phyloP scores from a whole-genome alignment of 352 stramenopile genomes.

The Globisporangium barbulae region DNA sequence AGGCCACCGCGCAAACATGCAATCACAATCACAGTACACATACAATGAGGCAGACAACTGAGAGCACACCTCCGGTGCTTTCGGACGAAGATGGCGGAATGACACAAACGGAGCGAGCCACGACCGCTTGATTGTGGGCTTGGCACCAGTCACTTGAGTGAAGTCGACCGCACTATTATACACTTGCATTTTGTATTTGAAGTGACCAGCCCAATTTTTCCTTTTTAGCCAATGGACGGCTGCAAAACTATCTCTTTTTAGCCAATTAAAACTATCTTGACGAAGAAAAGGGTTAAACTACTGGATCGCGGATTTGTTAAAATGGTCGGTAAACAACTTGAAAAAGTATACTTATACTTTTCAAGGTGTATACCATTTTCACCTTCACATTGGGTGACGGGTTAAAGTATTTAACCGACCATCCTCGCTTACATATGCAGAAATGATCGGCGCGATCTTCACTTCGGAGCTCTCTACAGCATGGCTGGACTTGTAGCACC shows the following conservation, averaged over 20 bases:
- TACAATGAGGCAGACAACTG: conserved; percentile 10
- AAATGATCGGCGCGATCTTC: too few relatives aligned
- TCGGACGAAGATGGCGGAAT: conserved; percentile 1
- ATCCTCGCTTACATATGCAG: too few relatives aligned
- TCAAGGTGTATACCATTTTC: too few relatives aligned
- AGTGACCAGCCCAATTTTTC: not conserved
- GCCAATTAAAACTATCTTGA: conserved; percentile 6
- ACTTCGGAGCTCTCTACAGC: too few relatives aligned
- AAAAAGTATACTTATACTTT: too few relatives aligned
- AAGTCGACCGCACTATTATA: not conserved
- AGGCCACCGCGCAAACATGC: conserved; percentile 9
- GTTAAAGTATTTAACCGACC: too few relatives aligned
- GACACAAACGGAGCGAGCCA: not conserved
- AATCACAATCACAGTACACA: conserved; percentile 13
- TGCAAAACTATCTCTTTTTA: not conserved
- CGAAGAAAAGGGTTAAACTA: too few relatives aligned
- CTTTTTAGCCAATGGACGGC: conserved; percentile 5
- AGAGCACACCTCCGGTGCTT: too few relatives aligned
- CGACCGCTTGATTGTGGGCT: not conserved
- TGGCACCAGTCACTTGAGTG: conserved; percentile 8
- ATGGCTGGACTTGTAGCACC: not conserved
- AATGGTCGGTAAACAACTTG: too few relatives aligned
- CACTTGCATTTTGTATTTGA: not conserved
- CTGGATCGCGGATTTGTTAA: too few relatives aligned
- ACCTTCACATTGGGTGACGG: too few relatives aligned